These are phyloP conservation scores for Penicillium bovifimosum DNA, from an alignment of 495 filamentous ascomycete species.

Conservation along the genomic window DNA sequence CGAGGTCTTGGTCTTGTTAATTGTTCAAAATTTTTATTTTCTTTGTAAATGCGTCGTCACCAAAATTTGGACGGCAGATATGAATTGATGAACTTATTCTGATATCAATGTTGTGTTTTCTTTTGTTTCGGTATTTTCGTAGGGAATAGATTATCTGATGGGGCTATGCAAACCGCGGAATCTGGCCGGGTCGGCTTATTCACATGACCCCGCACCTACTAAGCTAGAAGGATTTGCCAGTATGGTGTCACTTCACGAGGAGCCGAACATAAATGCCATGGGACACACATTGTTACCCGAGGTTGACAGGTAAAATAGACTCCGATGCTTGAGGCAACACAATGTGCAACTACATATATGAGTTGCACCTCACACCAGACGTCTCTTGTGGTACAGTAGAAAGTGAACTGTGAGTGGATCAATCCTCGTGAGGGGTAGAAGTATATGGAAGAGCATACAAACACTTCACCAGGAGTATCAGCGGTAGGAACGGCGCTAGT, in stretches of 20 bases:
- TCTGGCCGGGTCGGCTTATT: constrained; percentile 28
- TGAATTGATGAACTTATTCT: constrained; percentile 30
- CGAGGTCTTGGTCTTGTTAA: constrained; percentile 17
- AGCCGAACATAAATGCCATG: background rate
- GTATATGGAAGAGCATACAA: background rate
- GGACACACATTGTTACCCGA: background rate
- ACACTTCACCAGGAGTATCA: background rate
- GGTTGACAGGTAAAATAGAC: background rate
- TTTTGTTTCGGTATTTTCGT: constrained; percentile 3
- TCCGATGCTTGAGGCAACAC: background rate
- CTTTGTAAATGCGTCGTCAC: constrained; percentile 30
- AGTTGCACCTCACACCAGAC: background rate
- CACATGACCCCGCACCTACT: constrained; percentile 19
- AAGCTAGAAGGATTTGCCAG: background rate
- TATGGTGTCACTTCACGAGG: background rate
- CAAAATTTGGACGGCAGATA: constrained; percentile 36
- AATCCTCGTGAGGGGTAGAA: too few relatives aligned
- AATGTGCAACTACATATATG: background rate
- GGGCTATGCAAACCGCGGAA: constrained; percentile 2
- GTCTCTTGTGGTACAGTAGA: too few relatives aligned
- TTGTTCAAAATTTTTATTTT: constrained; percentile 14
- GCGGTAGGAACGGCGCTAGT: background rate
- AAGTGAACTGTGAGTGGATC: too few relatives aligned
- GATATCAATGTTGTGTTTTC: background rate
- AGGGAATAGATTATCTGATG: background rate